Conservation (phyloP, 2,329 filamentous ascomycete genomes). For the Cladophialophora immunda region DNA sequence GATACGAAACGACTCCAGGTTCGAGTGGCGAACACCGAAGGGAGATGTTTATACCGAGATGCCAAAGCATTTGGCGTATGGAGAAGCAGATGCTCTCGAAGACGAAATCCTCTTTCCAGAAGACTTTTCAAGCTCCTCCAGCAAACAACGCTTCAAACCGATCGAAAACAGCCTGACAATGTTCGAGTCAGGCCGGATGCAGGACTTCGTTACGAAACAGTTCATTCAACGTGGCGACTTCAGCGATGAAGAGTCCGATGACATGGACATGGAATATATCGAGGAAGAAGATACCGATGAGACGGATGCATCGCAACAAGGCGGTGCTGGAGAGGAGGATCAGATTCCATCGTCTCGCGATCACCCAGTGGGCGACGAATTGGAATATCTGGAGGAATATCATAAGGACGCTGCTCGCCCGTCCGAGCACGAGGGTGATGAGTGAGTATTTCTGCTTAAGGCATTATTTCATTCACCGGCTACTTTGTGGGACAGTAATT, state of each 20-base stretch:
- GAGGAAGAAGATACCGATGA: too few species aligned
- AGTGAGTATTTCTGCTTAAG: too few species aligned
- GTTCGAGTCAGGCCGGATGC: constrained; percentile 5
- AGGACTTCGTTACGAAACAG: constrained; percentile 1
- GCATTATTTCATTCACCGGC: too few species aligned
- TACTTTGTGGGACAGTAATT: too few species aligned
- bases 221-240: neutral
- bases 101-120: constrained; percentile 54
- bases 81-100: constrained; percentile 52
- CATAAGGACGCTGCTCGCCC: too few species aligned
- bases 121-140: constrained; percentile 36
- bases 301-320: too few species aligned
- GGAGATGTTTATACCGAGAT: constrained; percentile 13
- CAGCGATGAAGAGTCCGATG: too few species aligned
- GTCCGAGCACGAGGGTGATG: neutral
- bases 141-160: neutral
- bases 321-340: too few species aligned
- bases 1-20: constrained; percentile 35
- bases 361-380: neutral
- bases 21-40: constrained; percentile 8
- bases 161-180: constrained; percentile 7
- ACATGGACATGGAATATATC: too few species aligned
- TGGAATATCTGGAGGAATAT: neutral
- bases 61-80: constrained; percentile 47
- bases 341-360: too few species aligned